Evolutionary conservation across 1,284 basidiomycete genomes (phyloP), one percentile per base, ranked within the genome.

Genomic region (Leucoagaricus sp.): DNA sequence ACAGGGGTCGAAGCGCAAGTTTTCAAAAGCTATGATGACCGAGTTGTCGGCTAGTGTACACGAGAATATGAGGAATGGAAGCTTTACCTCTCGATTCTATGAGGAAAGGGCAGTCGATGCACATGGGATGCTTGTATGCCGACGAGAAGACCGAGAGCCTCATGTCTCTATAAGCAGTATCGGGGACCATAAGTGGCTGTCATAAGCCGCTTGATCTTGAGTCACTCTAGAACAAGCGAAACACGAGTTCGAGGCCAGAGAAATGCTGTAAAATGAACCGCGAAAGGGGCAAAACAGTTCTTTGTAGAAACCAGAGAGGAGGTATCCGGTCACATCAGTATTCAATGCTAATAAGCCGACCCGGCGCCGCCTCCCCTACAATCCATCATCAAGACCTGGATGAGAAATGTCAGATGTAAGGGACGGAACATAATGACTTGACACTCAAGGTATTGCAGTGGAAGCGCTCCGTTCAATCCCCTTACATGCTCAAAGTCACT

Each of bases 191-290:
- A 21, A 26, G 25, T 28, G 42, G 51, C 15, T 33, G 19, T 26
- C 33, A 19, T 53, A 15, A 19, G 5, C 29, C 36, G 10, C 40
- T 21, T 9, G 25, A 9, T 36, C 2, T 15, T 53, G 51, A 53
- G 41, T 53, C 51, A 25, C 7, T 7, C 42, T 23, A 34, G 28
- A 46, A 42, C 12, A 36, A 23, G 17, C 34, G 51, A 38, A 45
- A 33, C 31, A 28, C 26, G 31, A 6, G 21, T 21, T 21, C 45
- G 50, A 46, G 15, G 28, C 51, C 9, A n/a, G 15, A 29, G 26
- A 13, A 38, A 45, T 45, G 51, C 51, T 53, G 51, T 53, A 38
- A 46, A 52, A 53, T 15, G 17, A n/a, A 17, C 17, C 25, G 25
- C 46, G 26, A 48, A 33, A 25, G 10, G 31, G 26, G 17, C 15